Conservation (phyloP, 176 grass and related monocot genomes). For the Cocos nucifera region DNA sequence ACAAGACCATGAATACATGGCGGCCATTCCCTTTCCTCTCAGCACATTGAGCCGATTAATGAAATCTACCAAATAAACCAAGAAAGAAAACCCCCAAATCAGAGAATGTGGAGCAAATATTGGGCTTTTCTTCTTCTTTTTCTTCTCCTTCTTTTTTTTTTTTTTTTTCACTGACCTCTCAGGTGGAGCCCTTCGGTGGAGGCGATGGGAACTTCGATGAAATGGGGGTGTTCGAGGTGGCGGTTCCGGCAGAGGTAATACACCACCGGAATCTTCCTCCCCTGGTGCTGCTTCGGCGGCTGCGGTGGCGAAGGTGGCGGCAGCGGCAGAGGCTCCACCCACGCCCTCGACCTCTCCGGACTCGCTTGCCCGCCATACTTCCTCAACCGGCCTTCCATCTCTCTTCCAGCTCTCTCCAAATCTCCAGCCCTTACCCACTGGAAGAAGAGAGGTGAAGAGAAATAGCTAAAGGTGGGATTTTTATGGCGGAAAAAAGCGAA, state of each 20-base stretch:
- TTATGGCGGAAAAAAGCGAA: too few species aligned
- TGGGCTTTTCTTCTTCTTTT: neutral
- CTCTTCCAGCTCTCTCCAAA: neutral
- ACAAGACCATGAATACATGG: constrained; percentile 95
- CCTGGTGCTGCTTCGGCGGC: neutral
- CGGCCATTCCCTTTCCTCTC: constrained; percentile 74
- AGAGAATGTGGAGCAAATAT: neutral
- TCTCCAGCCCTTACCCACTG: too few species aligned
- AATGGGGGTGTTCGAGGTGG: constrained; percentile 96
- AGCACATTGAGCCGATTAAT: constrained; percentile 70
- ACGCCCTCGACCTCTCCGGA: neutral
- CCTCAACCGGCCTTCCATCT: constrained; percentile 31
- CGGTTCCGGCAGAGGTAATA: constrained; percentile 97
- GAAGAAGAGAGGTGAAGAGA: too few species aligned
- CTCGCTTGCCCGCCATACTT: too few species aligned
- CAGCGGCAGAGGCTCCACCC: constrained; percentile 31
- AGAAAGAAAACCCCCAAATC: neutral
- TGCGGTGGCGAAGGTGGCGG: constrained; percentile 24
- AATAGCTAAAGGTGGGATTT: too few species aligned
- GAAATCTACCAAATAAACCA: constrained; percentile 40
- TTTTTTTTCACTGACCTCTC: constrained; percentile 38
- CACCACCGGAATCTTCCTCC: constrained; percentile 65
- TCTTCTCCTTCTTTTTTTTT: neutral
- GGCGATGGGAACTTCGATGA: constrained; percentile 75
- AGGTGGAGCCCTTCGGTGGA: constrained; percentile 63